Conservation (phyloP, 768 basidiomycete genomes). For the Kwoniella heveanensis region DNA sequence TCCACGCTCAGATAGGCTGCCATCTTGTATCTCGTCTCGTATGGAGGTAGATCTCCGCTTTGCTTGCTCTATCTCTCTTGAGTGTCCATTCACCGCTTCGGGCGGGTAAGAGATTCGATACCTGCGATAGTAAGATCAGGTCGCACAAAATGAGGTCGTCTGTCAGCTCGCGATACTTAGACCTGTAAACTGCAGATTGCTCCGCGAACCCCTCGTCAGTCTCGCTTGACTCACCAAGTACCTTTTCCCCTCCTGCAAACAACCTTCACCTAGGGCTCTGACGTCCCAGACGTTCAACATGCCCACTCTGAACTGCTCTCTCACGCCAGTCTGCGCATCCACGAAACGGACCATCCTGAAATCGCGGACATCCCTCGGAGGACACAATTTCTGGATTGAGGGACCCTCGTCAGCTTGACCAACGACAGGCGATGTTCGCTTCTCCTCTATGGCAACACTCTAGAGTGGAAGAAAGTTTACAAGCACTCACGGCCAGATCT, state of each 20-base stretch:
- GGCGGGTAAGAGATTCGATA: constrained; percentile 73
- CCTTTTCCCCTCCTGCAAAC: constrained; percentile 67
- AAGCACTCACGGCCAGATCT: constrained; percentile 72
- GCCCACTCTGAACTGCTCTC: constrained; percentile 65
- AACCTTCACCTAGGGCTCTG: constrained; percentile 61
- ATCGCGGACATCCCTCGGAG: constrained; percentile 71
- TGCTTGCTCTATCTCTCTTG: constrained; percentile 56
- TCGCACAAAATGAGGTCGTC: not conserved
- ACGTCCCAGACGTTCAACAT: constrained; percentile 86
- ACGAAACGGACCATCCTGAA: constrained; percentile 73
- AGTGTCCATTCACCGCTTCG: constrained; percentile 73
- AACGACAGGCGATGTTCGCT: too few relatives aligned
- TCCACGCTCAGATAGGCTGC: constrained; percentile 21
- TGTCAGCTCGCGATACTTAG: not conserved
- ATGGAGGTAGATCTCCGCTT: constrained; percentile 69
- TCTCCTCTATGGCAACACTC: too few relatives aligned
- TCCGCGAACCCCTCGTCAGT: too few relatives aligned
- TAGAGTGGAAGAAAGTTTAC: too few relatives aligned
- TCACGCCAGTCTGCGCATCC: constrained; percentile 60
- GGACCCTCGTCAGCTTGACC: not conserved
- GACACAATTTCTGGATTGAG: constrained; percentile 62
- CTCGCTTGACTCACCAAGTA: constrained; percentile 52
- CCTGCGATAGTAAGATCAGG: constrained; percentile 43
- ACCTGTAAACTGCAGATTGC: too few relatives aligned
- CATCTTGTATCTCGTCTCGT: constrained; percentile 66